A percentile compares a stretch with the other conserved stretches of the same genome.
Conservation (phyloP, 2,329 filamentous ascomycete genomes). For the Akanthomyces lecanii region DNA sequence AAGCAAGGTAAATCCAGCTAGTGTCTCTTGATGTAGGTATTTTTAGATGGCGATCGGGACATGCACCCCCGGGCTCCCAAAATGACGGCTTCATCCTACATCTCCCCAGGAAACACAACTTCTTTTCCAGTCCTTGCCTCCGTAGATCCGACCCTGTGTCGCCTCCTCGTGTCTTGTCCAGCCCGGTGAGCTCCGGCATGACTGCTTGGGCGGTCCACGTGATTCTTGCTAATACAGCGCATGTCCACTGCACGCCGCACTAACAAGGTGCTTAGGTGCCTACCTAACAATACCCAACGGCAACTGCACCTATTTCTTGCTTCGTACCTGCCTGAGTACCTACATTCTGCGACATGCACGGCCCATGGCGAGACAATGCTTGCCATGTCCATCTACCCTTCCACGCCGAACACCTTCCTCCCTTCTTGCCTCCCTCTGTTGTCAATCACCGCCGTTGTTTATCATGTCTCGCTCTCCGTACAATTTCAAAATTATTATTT, state of each 20-base stretch:
- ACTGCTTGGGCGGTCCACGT: conserved; percentile 5
- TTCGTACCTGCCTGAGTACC: neutral
- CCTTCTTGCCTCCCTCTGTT: neutral
- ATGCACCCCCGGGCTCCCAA: neutral
- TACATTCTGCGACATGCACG: neutral
- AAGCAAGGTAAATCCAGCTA: no score
- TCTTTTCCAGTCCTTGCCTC: neutral
- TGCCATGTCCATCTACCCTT: neutral
- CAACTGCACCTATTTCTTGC: neutral
- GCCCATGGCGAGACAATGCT: neutral
- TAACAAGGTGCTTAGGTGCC: neutral
- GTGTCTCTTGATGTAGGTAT: neutral
- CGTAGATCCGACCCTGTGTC: neutral
- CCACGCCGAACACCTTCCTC: no score
- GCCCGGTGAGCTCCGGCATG: neutral
- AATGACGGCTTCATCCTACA: neutral
- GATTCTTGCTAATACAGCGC: neutral
- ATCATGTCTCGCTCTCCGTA: neutral
- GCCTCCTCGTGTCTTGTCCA: conserved; percentile 4
- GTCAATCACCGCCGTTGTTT: neutral
- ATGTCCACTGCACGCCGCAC: neutral
- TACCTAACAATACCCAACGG: no score
- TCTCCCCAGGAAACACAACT: neutral
- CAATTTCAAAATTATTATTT: neutral
- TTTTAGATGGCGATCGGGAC: neutral